Base-by-base conservation (phyloP, 257 asterid species). In the Nicotiana sylvestris region DNA sequence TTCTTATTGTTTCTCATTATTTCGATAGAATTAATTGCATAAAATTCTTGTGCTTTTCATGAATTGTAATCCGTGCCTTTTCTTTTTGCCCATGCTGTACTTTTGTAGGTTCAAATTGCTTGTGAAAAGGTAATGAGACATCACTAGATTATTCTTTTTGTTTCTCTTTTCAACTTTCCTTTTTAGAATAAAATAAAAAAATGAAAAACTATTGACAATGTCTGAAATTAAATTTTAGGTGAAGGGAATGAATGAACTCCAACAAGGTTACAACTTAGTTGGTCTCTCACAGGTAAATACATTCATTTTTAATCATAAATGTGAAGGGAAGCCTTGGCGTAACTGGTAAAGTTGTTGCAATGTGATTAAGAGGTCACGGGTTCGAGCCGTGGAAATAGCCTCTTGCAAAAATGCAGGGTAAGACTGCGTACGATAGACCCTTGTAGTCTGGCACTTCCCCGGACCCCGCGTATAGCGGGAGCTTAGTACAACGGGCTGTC, bases 281-380 rank as follows among this genome's bases (percentile, higher is more conserved):
- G 88, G 82, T 74, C 86, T 83, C 60, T 86, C 88, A 66, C 88
- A 86, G 88, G 88, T 86, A 39, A 35, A 62, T 65, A 30, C 9
- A 12, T 29, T 33, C 51, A 17, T 53, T 3, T 8, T 32, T 12
- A 35, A 37, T 27, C 4, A 25, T 27, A 62, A 76, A 35, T 35
- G 10, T 25, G 35, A 21, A 21, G 21, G 21, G 21, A 21, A 21
- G 21, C 21, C 18, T 12, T 30, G 32, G 2, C 32, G 32, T 30
- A 30, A 30, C 32, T 30, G 1, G 32, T 30, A 30, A 30, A 30
- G 32, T 30, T 30, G 2, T 1, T 30, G 32, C 2, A 1, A 30
- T 30, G 32, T 30, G 32, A 30, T 30, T 2, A 30, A 30, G 32
- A 30, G 32, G 32, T 30, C 32, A 30, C 2, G 2, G 1, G 32